A percentile compares a stretch with the other conserved stretches of the same genome.
Evolutionary conservation across 2,329 filamentous ascomycete genomes (phyloP).

Genomic region (Ophiocordyceps robertsii): DNA sequence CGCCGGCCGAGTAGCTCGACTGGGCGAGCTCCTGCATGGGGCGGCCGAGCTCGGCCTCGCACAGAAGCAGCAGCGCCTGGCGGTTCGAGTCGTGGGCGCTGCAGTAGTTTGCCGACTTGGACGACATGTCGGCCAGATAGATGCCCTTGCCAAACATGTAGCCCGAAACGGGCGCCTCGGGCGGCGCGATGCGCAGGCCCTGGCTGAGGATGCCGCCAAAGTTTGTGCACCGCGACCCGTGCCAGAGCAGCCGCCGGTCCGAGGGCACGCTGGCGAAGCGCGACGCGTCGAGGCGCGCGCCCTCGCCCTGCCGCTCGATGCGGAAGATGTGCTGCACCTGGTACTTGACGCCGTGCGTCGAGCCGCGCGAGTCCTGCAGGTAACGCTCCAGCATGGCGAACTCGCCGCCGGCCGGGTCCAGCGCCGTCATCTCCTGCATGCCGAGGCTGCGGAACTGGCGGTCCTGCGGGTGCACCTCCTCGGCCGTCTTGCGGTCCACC

Average conservation of each 20-base stretch:
- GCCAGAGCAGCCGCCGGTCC: slow-evolving; percentile 72
- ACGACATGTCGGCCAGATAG: slow-evolving; percentile 75
- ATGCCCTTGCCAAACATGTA: slow-evolving; percentile 91
- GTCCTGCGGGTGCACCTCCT: slow-evolving; percentile 52
- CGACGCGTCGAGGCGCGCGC: slow-evolving; percentile 50
- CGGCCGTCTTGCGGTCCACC: slow-evolving; percentile 33
- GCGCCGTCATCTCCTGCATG: slow-evolving; percentile 62
- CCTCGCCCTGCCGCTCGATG: slow-evolving; percentile 62
- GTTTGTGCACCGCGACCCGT: slow-evolving; percentile 72
- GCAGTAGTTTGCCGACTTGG: slow-evolving; percentile 74
- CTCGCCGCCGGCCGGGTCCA: slow-evolving; percentile 46
- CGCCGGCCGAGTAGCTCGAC: slow-evolving; percentile 48
- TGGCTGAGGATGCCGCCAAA: slow-evolving; percentile 80
- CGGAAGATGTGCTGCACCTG: slow-evolving; percentile 66
- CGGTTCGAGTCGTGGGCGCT: slow-evolving; percentile 45
- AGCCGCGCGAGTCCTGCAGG: slow-evolving; percentile 50
- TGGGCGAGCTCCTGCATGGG: slow-evolving; percentile 53
- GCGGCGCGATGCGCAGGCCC: slow-evolving; percentile 79
- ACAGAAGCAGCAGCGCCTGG: slow-evolving; percentile 64
- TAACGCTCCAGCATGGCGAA: slow-evolving; percentile 54
- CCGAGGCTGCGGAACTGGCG: slow-evolving; percentile 57
- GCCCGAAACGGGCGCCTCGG: slow-evolving; percentile 63
- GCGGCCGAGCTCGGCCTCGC: slow-evolving; percentile 63
- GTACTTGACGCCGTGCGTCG: slow-evolving; percentile 50
- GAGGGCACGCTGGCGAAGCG: slow-evolving; percentile 37